Evolutionary conservation across 495 filamentous ascomycete species (phyloP).

Genomic region (Penicillium cinerascens): DNA sequence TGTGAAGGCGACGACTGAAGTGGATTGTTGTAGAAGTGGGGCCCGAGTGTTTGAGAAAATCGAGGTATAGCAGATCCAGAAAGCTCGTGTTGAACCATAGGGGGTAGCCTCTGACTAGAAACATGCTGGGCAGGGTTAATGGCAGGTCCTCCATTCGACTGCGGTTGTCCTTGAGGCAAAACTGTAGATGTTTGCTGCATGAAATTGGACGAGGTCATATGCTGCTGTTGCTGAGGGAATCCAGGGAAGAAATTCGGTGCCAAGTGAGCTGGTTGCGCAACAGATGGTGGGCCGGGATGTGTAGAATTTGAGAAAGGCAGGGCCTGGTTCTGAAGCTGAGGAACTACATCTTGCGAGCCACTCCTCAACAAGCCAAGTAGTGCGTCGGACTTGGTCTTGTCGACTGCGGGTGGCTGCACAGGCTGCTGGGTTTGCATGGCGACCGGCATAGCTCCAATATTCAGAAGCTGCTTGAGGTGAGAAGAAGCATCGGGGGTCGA

Average conservation of each 20-base stretch:
- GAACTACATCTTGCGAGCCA: slow-evolving; percentile 37
- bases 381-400: slow-evolving; percentile 45
- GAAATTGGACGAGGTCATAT: slow-evolving; percentile 18
- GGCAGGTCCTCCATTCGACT: slow-evolving; percentile 7
- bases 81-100: slow-evolving; percentile 9
- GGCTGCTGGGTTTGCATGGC: slow-evolving; percentile 7
- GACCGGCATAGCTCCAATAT: slow-evolving; percentile 46
- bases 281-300: slow-evolving; percentile 14
- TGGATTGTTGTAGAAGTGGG: slow-evolving; percentile 6
- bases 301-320: slow-evolving; percentile 35
- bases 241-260: slow-evolving; percentile 36
- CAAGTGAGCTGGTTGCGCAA: slow-evolving; percentile 45
- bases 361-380: slow-evolving; percentile 57
- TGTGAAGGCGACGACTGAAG: slow-evolving; percentile 12
- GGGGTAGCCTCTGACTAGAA: slow-evolving; percentile 1
- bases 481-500: slow-evolving; percentile 49
- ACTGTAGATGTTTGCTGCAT: slow-evolving; percentile 24
- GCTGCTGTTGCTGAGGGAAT: slow-evolving; percentile 32
- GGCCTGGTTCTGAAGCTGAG: slow-evolving; percentile 33
- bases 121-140: slow-evolving; percentile 5
- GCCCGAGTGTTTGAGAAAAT: slow-evolving; percentile 10
- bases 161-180: slow-evolving; percentile 12
- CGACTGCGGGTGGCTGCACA: slow-evolving; percentile 13
- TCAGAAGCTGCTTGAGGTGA: slow-evolving; percentile 62
- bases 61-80: slow-evolving; percentile 13